Conservation (phyloP, 208 protist genomes). For the Leishmania braziliensis region DNA sequence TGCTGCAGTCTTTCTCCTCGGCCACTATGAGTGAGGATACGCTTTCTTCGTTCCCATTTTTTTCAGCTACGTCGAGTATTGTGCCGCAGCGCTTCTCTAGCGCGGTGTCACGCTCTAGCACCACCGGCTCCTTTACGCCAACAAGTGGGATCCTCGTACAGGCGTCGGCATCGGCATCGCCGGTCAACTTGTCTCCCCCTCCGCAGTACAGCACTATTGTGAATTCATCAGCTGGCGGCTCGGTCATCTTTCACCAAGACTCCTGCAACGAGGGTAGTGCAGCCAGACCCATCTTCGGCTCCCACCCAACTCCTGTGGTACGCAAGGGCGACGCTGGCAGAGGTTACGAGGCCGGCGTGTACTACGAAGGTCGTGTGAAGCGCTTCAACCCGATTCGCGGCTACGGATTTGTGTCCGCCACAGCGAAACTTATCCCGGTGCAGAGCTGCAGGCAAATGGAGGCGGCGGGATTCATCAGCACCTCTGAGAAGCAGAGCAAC, state of each 20-base stretch:
- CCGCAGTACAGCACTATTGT: slow-evolving; percentile 2
- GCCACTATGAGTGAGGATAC: neutral
- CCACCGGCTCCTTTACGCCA: neutral
- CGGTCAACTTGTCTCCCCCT: neutral
- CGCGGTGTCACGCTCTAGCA: neutral
- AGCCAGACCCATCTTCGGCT: neutral
- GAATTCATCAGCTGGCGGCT: neutral
- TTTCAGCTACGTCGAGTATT: neutral
- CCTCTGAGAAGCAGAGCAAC: neutral
- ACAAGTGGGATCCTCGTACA: neutral
- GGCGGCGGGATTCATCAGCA: neutral
- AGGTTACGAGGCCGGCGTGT: slow-evolving; percentile 46
- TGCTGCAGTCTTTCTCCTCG: neutral
- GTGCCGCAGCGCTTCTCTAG: neutral
- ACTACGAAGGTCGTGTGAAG: slow-evolving; percentile 72
- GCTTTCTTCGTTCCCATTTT: neutral
- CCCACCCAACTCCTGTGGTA: neutral
- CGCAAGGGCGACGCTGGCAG: slow-evolving; percentile 28
- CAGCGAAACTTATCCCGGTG: slow-evolving; percentile 36
- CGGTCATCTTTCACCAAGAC: neutral
- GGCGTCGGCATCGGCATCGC: neutral
- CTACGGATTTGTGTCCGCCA: slow-evolving; percentile 64
- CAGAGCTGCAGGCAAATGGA: neutral
- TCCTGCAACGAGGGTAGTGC: neutral
- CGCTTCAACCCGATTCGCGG: slow-evolving; percentile 71